A percentile compares a stretch with the other conserved stretches of the same genome.
Conservation (phyloP, 2,329 filamentous ascomycete genomes). For the Xylariales sp. region DNA sequence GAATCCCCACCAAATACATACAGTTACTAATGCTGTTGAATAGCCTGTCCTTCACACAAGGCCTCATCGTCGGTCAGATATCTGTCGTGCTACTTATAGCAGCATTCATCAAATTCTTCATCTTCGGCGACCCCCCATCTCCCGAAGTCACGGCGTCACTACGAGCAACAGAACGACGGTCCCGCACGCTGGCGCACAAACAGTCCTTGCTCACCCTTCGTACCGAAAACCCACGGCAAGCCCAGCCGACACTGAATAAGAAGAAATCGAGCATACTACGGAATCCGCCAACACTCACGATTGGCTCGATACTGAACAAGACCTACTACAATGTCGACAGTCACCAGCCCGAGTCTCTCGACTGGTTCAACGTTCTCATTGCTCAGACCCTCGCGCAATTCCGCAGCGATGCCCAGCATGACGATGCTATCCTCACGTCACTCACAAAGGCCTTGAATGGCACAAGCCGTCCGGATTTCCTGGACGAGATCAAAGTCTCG, state of each 20-base stretch:
- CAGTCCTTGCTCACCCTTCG: constrained; percentile 64
- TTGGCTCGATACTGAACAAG: constrained; percentile 90
- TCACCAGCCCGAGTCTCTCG: constrained; percentile 91
- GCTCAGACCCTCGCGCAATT: constrained; percentile 97
- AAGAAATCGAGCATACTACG: constrained; percentile 71
- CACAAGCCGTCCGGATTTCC: constrained; percentile 78
- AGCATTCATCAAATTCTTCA: constrained; percentile 99
- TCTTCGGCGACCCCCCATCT: constrained; percentile 89
- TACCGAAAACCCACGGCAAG: constrained; percentile 34
- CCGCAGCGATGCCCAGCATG: constrained; percentile 83
- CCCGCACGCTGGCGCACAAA: constrained; percentile 70
- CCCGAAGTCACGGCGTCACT: constrained; percentile 74
- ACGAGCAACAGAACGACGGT: constrained; percentile 68
- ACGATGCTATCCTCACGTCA: constrained; percentile 83
- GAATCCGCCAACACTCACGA: constrained; percentile 71
- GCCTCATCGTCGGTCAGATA: constrained; percentile 87
- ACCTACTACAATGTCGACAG: constrained; percentile 96
- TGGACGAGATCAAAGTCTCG: constrained; percentile 90
- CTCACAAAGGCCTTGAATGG: constrained; percentile 84
- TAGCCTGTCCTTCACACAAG: constrained; percentile 87
- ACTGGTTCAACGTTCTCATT: constrained; percentile 98
- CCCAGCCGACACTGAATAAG: constrained; percentile 46
- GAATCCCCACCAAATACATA: constrained; percentile 5
- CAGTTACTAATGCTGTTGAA: constrained; percentile 11
- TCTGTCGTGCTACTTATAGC: constrained; percentile 88